Percentiles rank a stretch among this genome's conserved stretches.
Evolutionary conservation across 192 early-diverging fungal species (phyloP).

Genomic region (Linnemannia exigua): DNA sequence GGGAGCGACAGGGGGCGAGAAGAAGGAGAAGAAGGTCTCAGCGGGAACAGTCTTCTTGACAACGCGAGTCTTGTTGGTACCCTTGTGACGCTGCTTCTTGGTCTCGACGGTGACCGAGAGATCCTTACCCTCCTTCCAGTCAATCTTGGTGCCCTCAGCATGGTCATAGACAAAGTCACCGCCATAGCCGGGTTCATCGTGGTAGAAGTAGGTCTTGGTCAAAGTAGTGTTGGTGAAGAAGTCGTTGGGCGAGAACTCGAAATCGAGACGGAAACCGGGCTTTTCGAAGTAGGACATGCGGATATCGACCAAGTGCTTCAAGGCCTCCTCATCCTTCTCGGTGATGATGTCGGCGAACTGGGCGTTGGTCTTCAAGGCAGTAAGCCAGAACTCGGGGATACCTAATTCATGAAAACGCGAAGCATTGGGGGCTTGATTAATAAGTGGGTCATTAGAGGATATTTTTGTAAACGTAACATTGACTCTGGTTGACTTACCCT

Average conservation of each 20-base stretch:
- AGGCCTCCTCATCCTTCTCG: slow-evolving; percentile 89
- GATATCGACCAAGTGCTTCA: slow-evolving; percentile 94
- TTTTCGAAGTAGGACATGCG: slow-evolving; percentile 86
- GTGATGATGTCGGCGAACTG: slow-evolving; percentile 89
- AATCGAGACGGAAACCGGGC: slow-evolving; percentile 96
- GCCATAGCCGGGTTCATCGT: slow-evolving; percentile 82
- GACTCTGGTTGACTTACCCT: slow-evolving; percentile 17
- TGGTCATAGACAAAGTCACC: slow-evolving; percentile 93
- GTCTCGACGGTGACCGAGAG: slow-evolving; percentile 94
- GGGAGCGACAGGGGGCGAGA: slow-evolving; percentile 85
- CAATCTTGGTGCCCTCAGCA: slow-evolving; percentile 91
- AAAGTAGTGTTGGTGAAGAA: slow-evolving; percentile 91
- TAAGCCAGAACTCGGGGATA: slow-evolving; percentile 98
- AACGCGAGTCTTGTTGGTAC: slow-evolving; percentile 97
- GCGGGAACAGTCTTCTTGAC: slow-evolving; percentile 97
- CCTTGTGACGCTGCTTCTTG: slow-evolving; percentile 99
- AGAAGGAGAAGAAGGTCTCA: slow-evolving; percentile 99
- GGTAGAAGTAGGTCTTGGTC: slow-evolving; percentile 95
- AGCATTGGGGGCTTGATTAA: not conserved
- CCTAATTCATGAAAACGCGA: slow-evolving; percentile 60
- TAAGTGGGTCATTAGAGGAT: not conserved
- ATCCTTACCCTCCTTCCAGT: slow-evolving; percentile 99
- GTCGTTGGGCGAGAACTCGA: slow-evolving; percentile 90
- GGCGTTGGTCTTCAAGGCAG: slow-evolving; percentile 89
- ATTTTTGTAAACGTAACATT: not conserved